Base-by-base conservation (phyloP, 164 flowering plant genomes). In the Macadamia integrifolia region DNA sequence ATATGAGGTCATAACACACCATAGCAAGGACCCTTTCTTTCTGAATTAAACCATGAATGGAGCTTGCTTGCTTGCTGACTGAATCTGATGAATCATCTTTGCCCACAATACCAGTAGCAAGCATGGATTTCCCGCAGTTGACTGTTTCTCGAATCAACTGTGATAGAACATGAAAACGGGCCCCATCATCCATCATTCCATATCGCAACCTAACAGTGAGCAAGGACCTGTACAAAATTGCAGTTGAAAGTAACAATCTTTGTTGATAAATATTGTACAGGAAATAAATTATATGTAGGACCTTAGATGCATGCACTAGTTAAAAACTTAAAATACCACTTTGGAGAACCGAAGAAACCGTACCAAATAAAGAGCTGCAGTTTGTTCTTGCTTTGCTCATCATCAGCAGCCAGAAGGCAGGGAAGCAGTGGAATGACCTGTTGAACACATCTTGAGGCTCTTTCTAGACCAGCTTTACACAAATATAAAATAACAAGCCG, bases 281-380 rank as follows among this genome's bases (percentile, higher is more conserved):
- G 3, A 2, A 35, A 35, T 35, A 46, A 8, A 11, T 46, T 8
- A 48, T 46, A 59, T 18, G 44, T 30, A 14, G 40, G 35, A 68
- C 10, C 43, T 42, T 62, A 9, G 32, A 64, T 35, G 48, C 40
- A 35, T 35, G 40, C 40, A 35, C 40, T 5, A 35, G 40, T 35
- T 35, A 5, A 61, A 40, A 18, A 23, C 23, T 49, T 15, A 18
- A 61, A 40, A 18, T 15, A 66, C 17, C 31, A 70, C 44, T 12
- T 58, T 42, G 44, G 52, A 35, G 9, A 9, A 42, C 42, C 17
- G 53, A 58, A 32, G 28, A 67, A 68, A 50, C 42, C 72, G 17
- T 90, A 95, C 99, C 99, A 86, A 66, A 95, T 82, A 68, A 95
- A 85, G 61, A 90, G 87, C 84, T 92, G 99, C 77, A 95, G 70